Base-by-base conservation (phyloP, 2,329 filamentous ascomycete genomes). In the Lasiodiplodia gonubiensis region DNA sequence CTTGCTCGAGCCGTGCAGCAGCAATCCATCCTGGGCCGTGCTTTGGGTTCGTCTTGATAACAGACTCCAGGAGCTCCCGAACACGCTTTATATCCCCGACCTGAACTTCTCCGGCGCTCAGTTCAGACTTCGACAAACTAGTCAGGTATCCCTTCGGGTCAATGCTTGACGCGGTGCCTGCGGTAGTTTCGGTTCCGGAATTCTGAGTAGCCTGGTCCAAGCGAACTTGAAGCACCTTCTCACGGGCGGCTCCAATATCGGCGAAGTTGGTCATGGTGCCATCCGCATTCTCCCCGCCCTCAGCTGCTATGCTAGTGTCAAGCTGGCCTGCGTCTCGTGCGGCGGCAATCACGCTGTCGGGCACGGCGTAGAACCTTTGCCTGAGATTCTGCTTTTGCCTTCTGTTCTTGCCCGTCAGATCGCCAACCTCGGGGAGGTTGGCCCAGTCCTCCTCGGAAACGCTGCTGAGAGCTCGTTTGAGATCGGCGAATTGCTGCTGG, bases 261-360 rank as follows among this genome's bases (percentile, higher is more conserved):
- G 94, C 94, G 77, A 99, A 99, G 77, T 99, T 97, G 12, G 94
- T 99, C 88, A 97, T 95, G 1, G 93, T 97, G 2, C 94, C 94
- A 74, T 97, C 93, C 2, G 80, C 77, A 60, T 79, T 81, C 68
- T 89, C 86, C 1, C 81, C 79, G 1, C 89, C 74, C 0, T 72
- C 75, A 69, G 97, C 94, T 46, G 96, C 93, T n/a, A 99, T 89
- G 0, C 92, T 96, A 1, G 93, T 95, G 57, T 93, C 91, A 71
- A 98, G 87, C 76, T 97, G 92, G 4, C 88, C 86, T 2, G 91
- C 86, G 72, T 93, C 92, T 73, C 92, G 86, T 18, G 94, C 94
- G 8, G 93, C 92, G 0, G 94, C 93, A 66, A 99, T 85, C 7
- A 99, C 95, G 75, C 93, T 97, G 79, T 99, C 95, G 0, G 95